Base-by-base conservation (phyloP, 768 basidiomycete genomes). In the Brasilioporus rufonigricans region DNA sequence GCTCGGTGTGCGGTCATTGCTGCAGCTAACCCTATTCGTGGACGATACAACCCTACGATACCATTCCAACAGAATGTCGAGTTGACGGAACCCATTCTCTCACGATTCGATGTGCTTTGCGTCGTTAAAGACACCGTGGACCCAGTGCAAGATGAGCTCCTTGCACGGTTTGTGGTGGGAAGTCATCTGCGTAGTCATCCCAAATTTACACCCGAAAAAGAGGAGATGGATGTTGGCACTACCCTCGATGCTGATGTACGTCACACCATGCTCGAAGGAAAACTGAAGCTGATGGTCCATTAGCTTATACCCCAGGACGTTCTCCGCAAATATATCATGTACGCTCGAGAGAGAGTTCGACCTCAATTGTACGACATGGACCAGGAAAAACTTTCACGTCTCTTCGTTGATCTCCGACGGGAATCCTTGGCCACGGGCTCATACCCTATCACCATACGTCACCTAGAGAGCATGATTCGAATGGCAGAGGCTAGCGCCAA, bases 41-140 rank as follows among this genome's bases (percentile, higher is more conserved):
- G 97, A 33, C 83, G 96, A 53, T 99, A 99, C 74, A 98, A 99
- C 71, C 94, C 96, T 32, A 98, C 96, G 1, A 92, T 98, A 57
- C 95, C 96, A 19, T 98, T 98, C 78, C 86, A 91, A 69, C 96
- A 98, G 73, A 99, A 99, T 65, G 97, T 98, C 39, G 97, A 98
- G 71, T 76, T 99, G 60, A 98, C 97, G 5, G 97, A 98, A 71
- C 97, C 97, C 2, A 99, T 99, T 67, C 71, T 99, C 67, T 98
- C 95, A 14, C 91, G 97, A 35, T 99, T 99, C 71, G 97, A 99
- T 71, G 92, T 98, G 18, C 77, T 98, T 39, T 98, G 95, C 67
- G 97, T 99, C 16, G 97, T 99, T 38, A 98, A 97, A 73, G 97
- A 99, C 69, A 87, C 87, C 13, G 96, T 94, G 18, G 97, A 99